Evolutionary conservation across 495 filamentous ascomycete genomes (phyloP), one percentile per base, ranked within the genome.

Genomic region (Aspergillus biplanus): DNA sequence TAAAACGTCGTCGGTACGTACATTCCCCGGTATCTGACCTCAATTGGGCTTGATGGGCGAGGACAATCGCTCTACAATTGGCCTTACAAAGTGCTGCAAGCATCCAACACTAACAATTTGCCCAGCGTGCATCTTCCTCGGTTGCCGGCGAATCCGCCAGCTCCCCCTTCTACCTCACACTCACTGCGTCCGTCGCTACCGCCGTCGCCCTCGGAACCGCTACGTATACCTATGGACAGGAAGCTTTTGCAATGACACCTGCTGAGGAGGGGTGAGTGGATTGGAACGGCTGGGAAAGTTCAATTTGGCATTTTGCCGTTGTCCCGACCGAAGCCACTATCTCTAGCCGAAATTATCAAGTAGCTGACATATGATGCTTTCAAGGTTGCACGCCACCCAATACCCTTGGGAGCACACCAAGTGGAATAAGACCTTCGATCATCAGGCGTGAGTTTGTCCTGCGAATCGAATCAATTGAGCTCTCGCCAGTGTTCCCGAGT

Each of bases 331-430:
- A 62, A 63, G 47, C 62, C 49, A 71, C 73, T 70, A 52, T 35
- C 52, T 66, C 56, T 39, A 64, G 49, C 49, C 31, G 34, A 27
- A 53, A 52, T 35, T 33, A 56, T 57, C 33, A 65, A 34, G 33
- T 52, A 49, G 65, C 63, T 65, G 48, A 63, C 69, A 50, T 55
- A 46, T 63, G 18, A 9, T 31, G 58, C 50, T 52, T 48, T 60
- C 62, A 72, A 99, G 95, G 77, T 85, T 99, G 63, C 96, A 99
- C 76, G 78, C 96, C 61, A 87, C 93, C 56, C 79, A 88, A 69
- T 98, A 98, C 78, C 96, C 96, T 59, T 99, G 96, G 96, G 94
- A 92, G 69, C 96, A 99, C 78, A 73, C 86, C 67, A 87, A 92
- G 74, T 94, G 87, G 85, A 83, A 86, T 73, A 95, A 94, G 81